These are phyloP conservation scores for Chaetoceros tenuissimus DNA, from an alignment of 108 stramenopile species.

Conservation along the genomic window DNA sequence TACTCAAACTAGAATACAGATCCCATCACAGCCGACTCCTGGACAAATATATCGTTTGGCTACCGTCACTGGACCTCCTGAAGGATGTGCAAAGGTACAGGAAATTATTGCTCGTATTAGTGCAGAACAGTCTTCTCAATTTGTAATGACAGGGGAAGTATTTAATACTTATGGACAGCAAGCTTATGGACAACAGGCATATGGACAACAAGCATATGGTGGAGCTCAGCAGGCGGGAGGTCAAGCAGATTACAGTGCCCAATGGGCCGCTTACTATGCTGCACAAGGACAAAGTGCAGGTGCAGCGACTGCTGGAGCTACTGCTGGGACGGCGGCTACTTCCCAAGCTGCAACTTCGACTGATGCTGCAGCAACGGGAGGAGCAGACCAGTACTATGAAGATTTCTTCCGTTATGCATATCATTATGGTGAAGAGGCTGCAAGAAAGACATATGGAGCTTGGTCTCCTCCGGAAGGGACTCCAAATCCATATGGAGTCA, in stretches of 20 bases:
- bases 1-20: slow-evolving; percentile 75
- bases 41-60: slow-evolving; percentile 70
- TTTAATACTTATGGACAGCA: slow-evolving; percentile 28
- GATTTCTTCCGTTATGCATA: slow-evolving; percentile 82
- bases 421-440: slow-evolving; percentile 78
- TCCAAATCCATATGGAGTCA: slow-evolving; percentile 75
- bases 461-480: slow-evolving; percentile 86
- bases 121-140: slow-evolving; percentile 67
- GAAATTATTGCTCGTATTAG: slow-evolving; percentile 69
- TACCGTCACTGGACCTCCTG: slow-evolving; percentile 62
- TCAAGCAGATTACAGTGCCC: slow-evolving; percentile 49
- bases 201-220: slow-evolving; percentile 19
- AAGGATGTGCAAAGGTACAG: slow-evolving; percentile 61
- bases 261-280: slow-evolving; percentile 72
- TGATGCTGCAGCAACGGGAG: slow-evolving; percentile 22
- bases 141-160: slow-evolving; percentile 59
- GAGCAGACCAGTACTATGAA: slow-evolving; percentile 80
- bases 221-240: slow-evolving; percentile 10
- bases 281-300: slow-evolving; percentile 42
- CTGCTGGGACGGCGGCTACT: slow-evolving; percentile 14
- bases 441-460: slow-evolving; percentile 77
- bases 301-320: slow-evolving; percentile 14
- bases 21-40: slow-evolving; percentile 65
- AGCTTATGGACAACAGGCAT: slow-evolving; percentile 6
- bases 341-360: slow-evolving; percentile 18